Base-by-base conservation (phyloP, 176 grass and related monocot species). In the Bonia amplexicaulis region DNA sequence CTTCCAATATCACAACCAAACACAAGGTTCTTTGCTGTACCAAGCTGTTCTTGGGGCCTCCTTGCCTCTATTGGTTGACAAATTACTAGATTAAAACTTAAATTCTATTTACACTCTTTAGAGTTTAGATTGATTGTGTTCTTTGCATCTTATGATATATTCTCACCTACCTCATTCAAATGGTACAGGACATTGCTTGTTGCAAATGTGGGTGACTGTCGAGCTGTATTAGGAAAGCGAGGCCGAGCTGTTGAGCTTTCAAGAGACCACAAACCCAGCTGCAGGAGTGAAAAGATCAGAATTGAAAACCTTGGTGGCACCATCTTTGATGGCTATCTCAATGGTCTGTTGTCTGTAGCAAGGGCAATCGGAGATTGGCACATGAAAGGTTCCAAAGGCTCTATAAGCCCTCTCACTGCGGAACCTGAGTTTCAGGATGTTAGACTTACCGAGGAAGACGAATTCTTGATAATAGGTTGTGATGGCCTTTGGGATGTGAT, bases 401-500 rank as follows among this genome's bases (percentile, higher is more conserved):
- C 90, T 81, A 26, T 68, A 48, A 88, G 85, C 79, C 91, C 95
- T 76, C 88, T 97, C 53, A 94, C 73, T 31, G 85, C 92, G 0
- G 95, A 97, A 75, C 95, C 95, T 8, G 95, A 97, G 73, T 84
- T 97, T 84, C 90, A 86, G 83, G 91, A 95, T 79, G 74, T 86
- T 63, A 73, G 72, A 78, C 95, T 97, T 66, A 85, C 87, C 0
- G 92, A 93, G 60, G 95, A 97, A 82, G 95, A 97, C n/a, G 95
- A 97, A 82, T 97, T 97, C 77, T 75, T 97, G 66, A 91, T 97
- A 89, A 84, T 97, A 26, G 95, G 89, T 39, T 97, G 95, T 52
- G 95, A 97, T 75, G 95, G 95, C n/a, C 88, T 95, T 54, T 97
- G 95, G 95, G 95, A 97, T 82, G 95, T 97, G 73, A 97, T 97